phyloP scores from a whole-genome alignment of 2,329 filamentous ascomycete species.

The Botrytis squamosa region DNA sequence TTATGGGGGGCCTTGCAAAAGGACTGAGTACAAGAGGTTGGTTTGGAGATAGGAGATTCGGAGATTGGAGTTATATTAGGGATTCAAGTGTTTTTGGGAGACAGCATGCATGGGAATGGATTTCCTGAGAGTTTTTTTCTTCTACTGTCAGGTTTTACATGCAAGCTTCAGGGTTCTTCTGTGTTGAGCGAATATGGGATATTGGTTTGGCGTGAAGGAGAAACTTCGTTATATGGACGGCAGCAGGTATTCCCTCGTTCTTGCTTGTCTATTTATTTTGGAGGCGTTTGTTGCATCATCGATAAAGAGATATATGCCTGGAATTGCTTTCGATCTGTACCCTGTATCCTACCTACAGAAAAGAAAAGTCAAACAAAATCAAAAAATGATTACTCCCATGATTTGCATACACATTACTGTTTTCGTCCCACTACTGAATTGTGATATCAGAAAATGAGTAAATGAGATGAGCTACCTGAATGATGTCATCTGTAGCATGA shows the following conservation, averaged over 20 bases:
- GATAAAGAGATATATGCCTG: constrained; percentile 12
- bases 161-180: not conserved
- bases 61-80: constrained; percentile 14
- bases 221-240: not conserved
- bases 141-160: not conserved
- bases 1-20: not conserved
- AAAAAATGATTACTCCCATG: constrained; percentile 1
- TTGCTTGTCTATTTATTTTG: not conserved
- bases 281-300: not conserved
- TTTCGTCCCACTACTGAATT: not conserved
- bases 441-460: not conserved
- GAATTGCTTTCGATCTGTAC: constrained; percentile 1
- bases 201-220: constrained; percentile 4
- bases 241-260: not conserved
- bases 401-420: not conserved
- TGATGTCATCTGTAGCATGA: not conserved
- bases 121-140: not conserved
- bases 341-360: constrained; percentile 6
- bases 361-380: not conserved
- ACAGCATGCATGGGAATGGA: not conserved
- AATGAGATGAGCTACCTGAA: not conserved
- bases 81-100: not conserved
- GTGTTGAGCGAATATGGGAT: constrained; percentile 1
- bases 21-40: not conserved
- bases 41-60: not conserved